phyloP scores from a whole-genome alignment of 139 green algal genomes.

The Diplosphaera chodatii region DNA sequence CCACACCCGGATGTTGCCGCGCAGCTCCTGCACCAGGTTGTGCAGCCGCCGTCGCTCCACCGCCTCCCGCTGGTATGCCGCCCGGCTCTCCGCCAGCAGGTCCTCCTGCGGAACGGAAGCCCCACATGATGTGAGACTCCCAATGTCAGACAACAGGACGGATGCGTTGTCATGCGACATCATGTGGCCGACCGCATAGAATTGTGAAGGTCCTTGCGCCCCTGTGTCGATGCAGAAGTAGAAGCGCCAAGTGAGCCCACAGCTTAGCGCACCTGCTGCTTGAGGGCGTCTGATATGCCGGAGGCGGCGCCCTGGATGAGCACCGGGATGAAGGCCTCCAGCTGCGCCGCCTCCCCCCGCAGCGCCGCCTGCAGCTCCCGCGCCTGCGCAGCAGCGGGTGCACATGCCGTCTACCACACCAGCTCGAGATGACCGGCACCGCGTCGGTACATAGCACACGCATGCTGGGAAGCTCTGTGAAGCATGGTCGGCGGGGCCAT shows the following conservation, averaged over 20 bases:
- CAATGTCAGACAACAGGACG: too few species aligned
- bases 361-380: conserved; percentile 13
- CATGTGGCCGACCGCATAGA: too few species aligned
- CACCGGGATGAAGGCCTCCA: conserved; percentile 22
- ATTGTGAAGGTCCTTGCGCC: too few species aligned
- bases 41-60: conserved; percentile 20
- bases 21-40: conserved; percentile 30
- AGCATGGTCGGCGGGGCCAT: too few species aligned
- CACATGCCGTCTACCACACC: too few species aligned
- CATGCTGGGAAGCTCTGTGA: too few species aligned
- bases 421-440: too few species aligned
- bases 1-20: conserved; percentile 32
- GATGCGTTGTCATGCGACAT: too few species aligned
- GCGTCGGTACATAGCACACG: too few species aligned
- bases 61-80: conserved; percentile 17
- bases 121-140: too few species aligned
- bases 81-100: conserved; percentile 30
- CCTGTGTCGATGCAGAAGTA: too few species aligned
- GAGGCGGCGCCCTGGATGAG: conserved; percentile 13
- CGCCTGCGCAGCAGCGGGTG: background rate
- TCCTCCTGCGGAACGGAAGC: conserved; percentile 2
- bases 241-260: background rate
- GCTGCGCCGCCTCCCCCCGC: conserved; percentile 6
- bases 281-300: conserved; percentile 11
- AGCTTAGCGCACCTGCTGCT: conserved; percentile 7